Evolutionary conservation across 371 early-diverging fungal species (phyloP).

Genomic region (Entomophthora muscae): DNA sequence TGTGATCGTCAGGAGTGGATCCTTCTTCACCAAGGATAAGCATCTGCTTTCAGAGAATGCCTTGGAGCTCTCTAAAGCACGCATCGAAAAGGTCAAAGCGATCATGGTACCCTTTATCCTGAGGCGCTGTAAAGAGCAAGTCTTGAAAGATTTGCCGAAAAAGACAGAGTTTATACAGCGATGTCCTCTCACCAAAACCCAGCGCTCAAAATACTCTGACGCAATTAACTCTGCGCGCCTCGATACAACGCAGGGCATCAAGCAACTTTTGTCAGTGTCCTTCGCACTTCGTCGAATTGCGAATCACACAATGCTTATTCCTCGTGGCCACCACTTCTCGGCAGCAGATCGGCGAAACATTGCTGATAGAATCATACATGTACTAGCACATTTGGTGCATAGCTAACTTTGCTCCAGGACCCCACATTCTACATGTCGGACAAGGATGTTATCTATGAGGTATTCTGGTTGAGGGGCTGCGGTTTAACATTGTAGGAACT

Average conservation of each 20-base stretch:
- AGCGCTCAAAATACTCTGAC: background rate
- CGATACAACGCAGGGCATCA: too few relatives aligned
- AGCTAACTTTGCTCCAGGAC: background rate
- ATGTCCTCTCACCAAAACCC: background rate
- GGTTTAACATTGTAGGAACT: too few relatives aligned
- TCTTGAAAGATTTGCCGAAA: conserved; percentile 67
- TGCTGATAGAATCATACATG: background rate
- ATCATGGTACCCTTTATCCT: conserved; percentile 33
- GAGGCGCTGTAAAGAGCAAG: conserved; percentile 76
- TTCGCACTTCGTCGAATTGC: background rate
- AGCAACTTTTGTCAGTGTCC: background rate
- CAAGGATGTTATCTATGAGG: background rate
- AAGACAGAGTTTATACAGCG: conserved; percentile 28
- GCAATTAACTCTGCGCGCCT: background rate
- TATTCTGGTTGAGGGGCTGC: too few relatives aligned
- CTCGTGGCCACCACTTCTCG: background rate
- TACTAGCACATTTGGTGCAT: background rate
- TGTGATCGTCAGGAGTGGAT: background rate
- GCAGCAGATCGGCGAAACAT: background rate
- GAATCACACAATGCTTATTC: conserved; percentile 1
- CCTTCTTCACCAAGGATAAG: background rate
- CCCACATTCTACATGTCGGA: conserved; percentile 1
- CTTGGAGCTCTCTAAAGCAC: background rate
- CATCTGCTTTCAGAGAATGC: background rate
- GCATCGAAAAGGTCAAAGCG: conserved; percentile 10